Base-by-base conservation (phyloP, 768 basidiomycete species). In the Hericium rajendrae region DNA sequence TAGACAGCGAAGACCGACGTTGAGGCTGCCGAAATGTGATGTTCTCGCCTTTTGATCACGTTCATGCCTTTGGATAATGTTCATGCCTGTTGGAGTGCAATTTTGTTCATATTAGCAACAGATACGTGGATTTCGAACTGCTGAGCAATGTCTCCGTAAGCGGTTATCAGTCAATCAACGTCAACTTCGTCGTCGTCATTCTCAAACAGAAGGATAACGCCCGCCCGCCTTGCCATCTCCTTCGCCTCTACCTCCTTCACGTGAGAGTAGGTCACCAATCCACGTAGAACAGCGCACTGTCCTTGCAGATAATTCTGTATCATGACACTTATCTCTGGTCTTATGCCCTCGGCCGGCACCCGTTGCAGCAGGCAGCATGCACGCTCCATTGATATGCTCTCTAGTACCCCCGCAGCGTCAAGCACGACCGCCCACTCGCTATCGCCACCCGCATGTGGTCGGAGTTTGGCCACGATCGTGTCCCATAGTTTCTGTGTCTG, bases 301-400 rank as follows among this genome's bases (percentile, higher is more conserved):
- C 71, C 71, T 71, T 82, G 73, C 9, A 89, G 66, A 62, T 93
- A 93, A 59, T 85, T 72, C 38, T 72, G 69, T 52, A 87, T 72
- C 89, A 93, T 92, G 52, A 62, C 53, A 38, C 68, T 68, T 1
- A 94, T 85, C 11, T 85, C 79, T 3, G 75, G 73, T 39, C 89
- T 75, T 46, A 82, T 65, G 2, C 54, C 56, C 32, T 55, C 62
- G n/a, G 57, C 57, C 2, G 51, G 57, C 4, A 51, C 38, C 9
- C 13, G 32, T 26, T 3, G 26, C 16, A 84, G 84, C 15, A 89
- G 72, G 2, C 74, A 75, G 13, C 76, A 72, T 20, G 82, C 62
- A 51, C 84, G 67, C 18, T 68, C 64, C 55, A 76, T 69, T 3
- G 84, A 71, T 89, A 94, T 93, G 18, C 84, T 82, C 22, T 74